A percentile compares a stretch with the other conserved stretches of the same genome.
Evolutionary conservation across 2,329 filamentous ascomycete genomes (phyloP).

Genomic region (Sporothrix schenckii): DNA sequence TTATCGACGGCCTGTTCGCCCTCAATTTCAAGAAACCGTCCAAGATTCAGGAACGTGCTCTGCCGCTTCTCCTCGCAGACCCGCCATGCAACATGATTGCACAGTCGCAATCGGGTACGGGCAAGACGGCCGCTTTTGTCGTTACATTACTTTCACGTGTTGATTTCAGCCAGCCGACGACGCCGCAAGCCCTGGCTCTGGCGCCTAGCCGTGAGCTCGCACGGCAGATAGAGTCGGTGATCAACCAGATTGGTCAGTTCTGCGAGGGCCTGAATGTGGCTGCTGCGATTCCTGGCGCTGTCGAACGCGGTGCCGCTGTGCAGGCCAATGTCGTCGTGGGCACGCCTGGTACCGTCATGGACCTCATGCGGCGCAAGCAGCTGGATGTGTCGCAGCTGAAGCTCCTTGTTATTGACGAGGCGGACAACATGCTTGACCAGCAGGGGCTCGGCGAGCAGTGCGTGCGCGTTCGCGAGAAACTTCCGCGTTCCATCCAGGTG

Average conservation of each 20-base stretch:
- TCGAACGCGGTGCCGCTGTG: conserved; percentile 69
- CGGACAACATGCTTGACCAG: conserved; percentile 97
- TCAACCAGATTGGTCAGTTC: conserved; percentile 81
- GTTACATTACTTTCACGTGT: conserved; percentile 87
- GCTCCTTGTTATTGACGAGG: conserved; percentile 90
- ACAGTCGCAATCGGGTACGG: conserved; percentile 98
- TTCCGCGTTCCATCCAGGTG: conserved; percentile 77
- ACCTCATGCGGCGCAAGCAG: conserved; percentile 76
- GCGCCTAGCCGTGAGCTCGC: conserved; percentile 94
- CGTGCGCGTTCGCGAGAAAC: conserved; percentile 79
- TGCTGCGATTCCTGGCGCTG: conserved; percentile 79
- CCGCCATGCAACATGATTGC: conserved; percentile 95
- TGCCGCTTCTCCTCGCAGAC: conserved; percentile 83
- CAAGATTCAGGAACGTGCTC: conserved; percentile 94
- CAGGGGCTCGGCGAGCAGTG: conserved; percentile 96
- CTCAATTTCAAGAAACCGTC: conserved; percentile 95
- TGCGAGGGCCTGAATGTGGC: conserved; percentile 74
- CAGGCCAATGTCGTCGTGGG: conserved; percentile 83
- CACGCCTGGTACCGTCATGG: conserved; percentile 90
- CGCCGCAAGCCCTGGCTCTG: conserved; percentile 84
- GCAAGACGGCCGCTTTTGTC: conserved; percentile 96
- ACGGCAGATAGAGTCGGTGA: conserved; percentile 87
- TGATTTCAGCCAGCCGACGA: conserved; percentile 67
- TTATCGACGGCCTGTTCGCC: conserved; percentile 74
- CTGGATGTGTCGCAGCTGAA: conserved; percentile 73